Percentiles rank a stretch among this genome's conserved stretches.
phyloP scores from a whole-genome alignment of 192 early-diverging fungal genomes.

The Phlyctochytrium planicorne region DNA sequence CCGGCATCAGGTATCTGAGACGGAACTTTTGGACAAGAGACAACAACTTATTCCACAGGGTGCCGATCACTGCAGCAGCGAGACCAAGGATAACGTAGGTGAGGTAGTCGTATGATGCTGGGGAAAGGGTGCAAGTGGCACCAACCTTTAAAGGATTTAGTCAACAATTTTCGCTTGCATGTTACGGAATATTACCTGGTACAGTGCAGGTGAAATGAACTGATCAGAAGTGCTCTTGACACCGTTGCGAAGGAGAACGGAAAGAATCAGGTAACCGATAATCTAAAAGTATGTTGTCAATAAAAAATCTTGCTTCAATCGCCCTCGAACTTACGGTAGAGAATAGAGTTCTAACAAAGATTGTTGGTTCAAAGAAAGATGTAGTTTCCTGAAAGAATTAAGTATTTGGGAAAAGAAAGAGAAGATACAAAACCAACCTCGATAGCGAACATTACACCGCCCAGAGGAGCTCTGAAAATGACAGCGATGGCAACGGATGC shows the following conservation, averaged over 20 bases:
- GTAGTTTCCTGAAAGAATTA: constrained; percentile 25
- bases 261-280: constrained; percentile 30
- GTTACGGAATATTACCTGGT: constrained; percentile 15
- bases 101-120: constrained; percentile 20
- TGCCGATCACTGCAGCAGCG: constrained; percentile 22
- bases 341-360: constrained; percentile 28
- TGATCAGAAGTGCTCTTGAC: background rate
- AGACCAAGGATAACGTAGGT: constrained; percentile 28
- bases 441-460: constrained; percentile 40
- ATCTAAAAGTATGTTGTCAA: constrained; percentile 2
- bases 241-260: background rate
- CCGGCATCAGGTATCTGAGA: constrained; percentile 22
- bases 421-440: constrained; percentile 12
- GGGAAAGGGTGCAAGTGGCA: constrained; percentile 9
- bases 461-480: constrained; percentile 36
- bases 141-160: constrained; percentile 10
- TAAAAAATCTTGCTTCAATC: background rate
- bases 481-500: constrained; percentile 37
- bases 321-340: constrained; percentile 13
- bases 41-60: constrained; percentile 30
- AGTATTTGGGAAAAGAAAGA: background rate
- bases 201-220: constrained; percentile 17
- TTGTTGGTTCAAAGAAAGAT: constrained; percentile 34
- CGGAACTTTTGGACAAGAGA: constrained; percentile 30
- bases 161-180: background rate